Evolutionary conservation across 345 rosid genomes (phyloP), one percentile per base, ranked within the genome.

Genomic region (Aquilaria malaccensis): DNA sequence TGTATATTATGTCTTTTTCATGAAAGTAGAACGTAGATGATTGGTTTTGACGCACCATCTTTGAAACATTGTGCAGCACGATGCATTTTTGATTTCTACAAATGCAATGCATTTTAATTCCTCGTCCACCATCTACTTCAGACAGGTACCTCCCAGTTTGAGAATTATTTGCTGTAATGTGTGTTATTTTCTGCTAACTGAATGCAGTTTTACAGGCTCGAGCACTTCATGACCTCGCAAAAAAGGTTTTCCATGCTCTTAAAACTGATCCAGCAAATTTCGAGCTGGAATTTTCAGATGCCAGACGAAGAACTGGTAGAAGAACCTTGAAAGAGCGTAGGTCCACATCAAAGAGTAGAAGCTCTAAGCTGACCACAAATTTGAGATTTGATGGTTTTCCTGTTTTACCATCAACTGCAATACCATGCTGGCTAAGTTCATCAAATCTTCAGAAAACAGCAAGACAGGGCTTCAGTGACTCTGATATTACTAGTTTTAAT

Each of bases 91-190:
- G 52, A 86, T 86, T 58, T 60, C 81, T 13, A 52, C 33, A 63
- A 86, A 86, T 50, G 93, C 93, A 2, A 83, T 86, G 89, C 78
- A 70, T 57, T 86, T 86, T 68, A 86, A 86, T 70, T 67, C 89
- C 2, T 55, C 87, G 7, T 30, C 72, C 45, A 83, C 85, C 67
- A 64, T 80, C 11, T 81, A 62, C 67, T 86, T 74, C 73, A 80
- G 80, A 75, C 84, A 86, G 84, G 93, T 86, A 72, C 13, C 50
- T 46, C 13, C 57, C 37, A 48, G 51, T 63, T 32, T 64, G 50
- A 45, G 43, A 37, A 58, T 56, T 58, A 30, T 52, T 59, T 60
- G 15, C 33, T 0, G 37, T 51, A 33, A n/a, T 29, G 6, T 14
- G 43, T 51, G 30, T 46, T 51, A 55, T 37, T 59, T 33, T 5